phyloP scores from a whole-genome alignment of 2,329 filamentous ascomycete genomes.

The Beauveria asiatica region DNA sequence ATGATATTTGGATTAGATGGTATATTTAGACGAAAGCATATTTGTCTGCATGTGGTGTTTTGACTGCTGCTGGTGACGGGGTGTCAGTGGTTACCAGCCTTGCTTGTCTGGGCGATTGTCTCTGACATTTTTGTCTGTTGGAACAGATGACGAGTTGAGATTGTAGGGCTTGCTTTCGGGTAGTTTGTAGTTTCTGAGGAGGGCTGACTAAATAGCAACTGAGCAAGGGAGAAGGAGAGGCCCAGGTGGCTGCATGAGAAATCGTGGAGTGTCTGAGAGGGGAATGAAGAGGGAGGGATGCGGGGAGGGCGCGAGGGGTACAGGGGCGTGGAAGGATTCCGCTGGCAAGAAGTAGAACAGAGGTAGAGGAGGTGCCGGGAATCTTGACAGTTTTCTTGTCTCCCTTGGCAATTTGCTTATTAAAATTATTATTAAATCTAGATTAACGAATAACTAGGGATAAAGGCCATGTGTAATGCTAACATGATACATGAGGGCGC shows the following conservation, averaged over 20 bases:
- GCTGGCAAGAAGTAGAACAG: too few relatives aligned
- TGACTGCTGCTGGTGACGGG: not conserved
- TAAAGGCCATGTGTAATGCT: too few relatives aligned
- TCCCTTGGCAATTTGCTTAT: too few relatives aligned
- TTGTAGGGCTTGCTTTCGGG: not conserved
- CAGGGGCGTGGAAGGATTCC: too few relatives aligned
- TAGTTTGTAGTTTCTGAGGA: not conserved
- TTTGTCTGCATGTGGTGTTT: not conserved
- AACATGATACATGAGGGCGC: too few relatives aligned
- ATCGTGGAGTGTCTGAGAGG: not conserved
- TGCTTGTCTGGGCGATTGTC: not conserved
- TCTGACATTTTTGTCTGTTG: too few relatives aligned
- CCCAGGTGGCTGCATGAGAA: not conserved
- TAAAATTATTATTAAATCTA: too few relatives aligned
- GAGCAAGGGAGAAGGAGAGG: not conserved
- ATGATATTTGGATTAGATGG: not conserved
- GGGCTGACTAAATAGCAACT: not conserved
- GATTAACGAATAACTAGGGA: too few relatives aligned
- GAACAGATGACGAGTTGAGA: not conserved
- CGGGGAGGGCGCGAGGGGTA: not conserved
- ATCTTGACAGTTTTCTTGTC: too few relatives aligned
- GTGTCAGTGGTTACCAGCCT: not conserved
- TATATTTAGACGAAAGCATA: slow-evolving; percentile 4
- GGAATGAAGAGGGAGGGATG: not conserved
- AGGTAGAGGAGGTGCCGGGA: too few relatives aligned